These are phyloP conservation scores for Blepharisma undulans DNA, from an alignment of 169 alveolate genomes.

Conservation along the genomic window DNA sequence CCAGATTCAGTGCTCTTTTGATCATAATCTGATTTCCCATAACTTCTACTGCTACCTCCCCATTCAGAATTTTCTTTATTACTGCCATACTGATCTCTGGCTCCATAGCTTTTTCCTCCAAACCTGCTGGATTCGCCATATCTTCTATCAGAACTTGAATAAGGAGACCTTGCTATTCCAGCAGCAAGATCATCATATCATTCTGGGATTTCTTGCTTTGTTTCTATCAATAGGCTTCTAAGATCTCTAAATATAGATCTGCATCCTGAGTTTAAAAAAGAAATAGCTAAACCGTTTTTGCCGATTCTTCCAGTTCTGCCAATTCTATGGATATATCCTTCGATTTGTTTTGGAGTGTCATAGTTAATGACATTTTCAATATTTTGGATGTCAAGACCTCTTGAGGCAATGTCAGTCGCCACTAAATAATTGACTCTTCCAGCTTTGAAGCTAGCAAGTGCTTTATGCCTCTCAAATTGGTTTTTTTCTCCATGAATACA, in stretches of 20 bases:
- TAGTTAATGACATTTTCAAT: constrained; percentile 94
- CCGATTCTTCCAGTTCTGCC: constrained; percentile 87
- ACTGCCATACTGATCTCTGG: not conserved
- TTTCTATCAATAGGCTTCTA: not conserved
- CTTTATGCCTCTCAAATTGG: constrained; percentile 91
- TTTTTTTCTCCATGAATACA: constrained; percentile 91
- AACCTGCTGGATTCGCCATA: not conserved
- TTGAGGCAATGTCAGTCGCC: constrained; percentile 99
- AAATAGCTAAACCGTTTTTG: constrained; percentile 12
- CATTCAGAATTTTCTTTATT: not conserved
- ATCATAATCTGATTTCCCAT: not conserved
- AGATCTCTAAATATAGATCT: not conserved
- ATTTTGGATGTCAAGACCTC: constrained; percentile 96
- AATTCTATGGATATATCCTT: constrained; percentile 94
- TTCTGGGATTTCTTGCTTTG: constrained; percentile 4
- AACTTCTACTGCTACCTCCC: not conserved
- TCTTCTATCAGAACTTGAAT: not conserved
- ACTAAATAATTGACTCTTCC: constrained; percentile 93
- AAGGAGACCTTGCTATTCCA: not conserved
- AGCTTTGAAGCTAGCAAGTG: constrained; percentile 89
- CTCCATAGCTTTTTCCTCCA: not conserved
- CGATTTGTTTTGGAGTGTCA: constrained; percentile 94
- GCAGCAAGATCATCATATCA: not conserved
- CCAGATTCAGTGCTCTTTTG: not conserved
- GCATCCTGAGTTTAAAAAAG: not conserved